Evolutionary conservation across 305 asterid species (phyloP), one percentile per base, ranked within the genome.

Genomic region (Fraxinus angustifolia): DNA sequence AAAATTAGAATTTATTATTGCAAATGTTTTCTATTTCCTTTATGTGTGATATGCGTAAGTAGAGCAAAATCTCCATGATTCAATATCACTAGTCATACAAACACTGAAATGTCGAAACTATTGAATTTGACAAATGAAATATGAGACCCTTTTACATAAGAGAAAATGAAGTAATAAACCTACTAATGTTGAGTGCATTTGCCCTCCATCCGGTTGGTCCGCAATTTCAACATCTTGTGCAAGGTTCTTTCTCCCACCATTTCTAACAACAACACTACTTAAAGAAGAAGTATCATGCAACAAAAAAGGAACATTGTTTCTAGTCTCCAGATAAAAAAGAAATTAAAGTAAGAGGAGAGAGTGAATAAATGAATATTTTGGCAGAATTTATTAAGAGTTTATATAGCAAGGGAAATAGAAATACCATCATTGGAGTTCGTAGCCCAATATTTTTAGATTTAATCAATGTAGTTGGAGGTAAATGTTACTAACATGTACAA

Each of bases 151-250:
- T 60, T 45, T 14, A 26, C 38, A 78, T 19, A 73, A 50, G 17
- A 74, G 68, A 71, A 85, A 83, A 81, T 68, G 82, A 73, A 83
- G 74, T 36, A 79, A n/a, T 34, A 77, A 82, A 96, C 99, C 98
- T 94, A 90, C 91, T 96, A 88, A 96, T 82, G 81, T 93, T 96
- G 68, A 96, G 98, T 68, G 98, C 96, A 86, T 93, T 94, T 40
- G 96, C 98, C 68, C 99, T 75, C 99, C 99, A 82, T 92, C 96
- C 12, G 90, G 90, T 87, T 93, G 98, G 78, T 96, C 98, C 83
- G 90, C 93, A 74, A 92, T 88, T 28, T 28, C 90, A 45, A 94
- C 83, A 85, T 94, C 97, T 56, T 90, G 89, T 58, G 74, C 76
- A 78, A 85, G 86, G 77, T 77, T 82, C 82, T 82, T 92, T 83